phyloP scores from a whole-genome alignment of 2,329 filamentous ascomycete genomes.

The Didymella glomerata region DNA sequence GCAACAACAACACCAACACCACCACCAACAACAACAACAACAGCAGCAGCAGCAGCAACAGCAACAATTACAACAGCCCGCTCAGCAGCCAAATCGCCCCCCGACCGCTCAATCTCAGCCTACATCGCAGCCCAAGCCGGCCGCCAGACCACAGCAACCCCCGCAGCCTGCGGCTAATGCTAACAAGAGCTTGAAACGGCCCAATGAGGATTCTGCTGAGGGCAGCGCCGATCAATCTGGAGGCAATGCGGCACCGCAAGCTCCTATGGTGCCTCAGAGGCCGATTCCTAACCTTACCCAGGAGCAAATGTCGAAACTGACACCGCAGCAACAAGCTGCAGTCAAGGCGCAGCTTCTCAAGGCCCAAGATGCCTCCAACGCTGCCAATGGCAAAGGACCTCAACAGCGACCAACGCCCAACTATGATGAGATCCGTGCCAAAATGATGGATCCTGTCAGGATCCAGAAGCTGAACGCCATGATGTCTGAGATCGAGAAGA shows the following conservation, averaged over 20 bases:
- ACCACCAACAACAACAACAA: constrained; percentile 28
- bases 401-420: constrained; percentile 35
- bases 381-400: constrained; percentile 38
- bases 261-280: constrained; percentile 47
- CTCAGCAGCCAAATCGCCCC: constrained; percentile 17
- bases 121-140: constrained; percentile 29
- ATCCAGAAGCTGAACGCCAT: constrained; percentile 39
- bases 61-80: constrained; percentile 14
- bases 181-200: constrained; percentile 44
- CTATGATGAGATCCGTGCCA: constrained; percentile 37
- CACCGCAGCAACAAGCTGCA: constrained; percentile 44
- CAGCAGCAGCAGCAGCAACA: constrained; percentile 21
- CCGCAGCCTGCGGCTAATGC: constrained; percentile 33
- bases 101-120: constrained; percentile 11
- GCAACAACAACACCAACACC: constrained; percentile 18
- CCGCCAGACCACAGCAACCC: constrained; percentile 28
- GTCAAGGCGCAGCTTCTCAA: constrained; percentile 46
- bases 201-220: constrained; percentile 55
- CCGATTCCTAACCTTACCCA: constrained; percentile 42
- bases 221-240: constrained; percentile 39
- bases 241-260: constrained; percentile 43
- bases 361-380: constrained; percentile 45
- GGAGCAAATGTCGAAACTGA: constrained; percentile 47
- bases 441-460: constrained; percentile 40
- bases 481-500: constrained; percentile 42